phyloP scores from a whole-genome alignment of 192 early-diverging fungal species.

The Coemansia sp. region DNA sequence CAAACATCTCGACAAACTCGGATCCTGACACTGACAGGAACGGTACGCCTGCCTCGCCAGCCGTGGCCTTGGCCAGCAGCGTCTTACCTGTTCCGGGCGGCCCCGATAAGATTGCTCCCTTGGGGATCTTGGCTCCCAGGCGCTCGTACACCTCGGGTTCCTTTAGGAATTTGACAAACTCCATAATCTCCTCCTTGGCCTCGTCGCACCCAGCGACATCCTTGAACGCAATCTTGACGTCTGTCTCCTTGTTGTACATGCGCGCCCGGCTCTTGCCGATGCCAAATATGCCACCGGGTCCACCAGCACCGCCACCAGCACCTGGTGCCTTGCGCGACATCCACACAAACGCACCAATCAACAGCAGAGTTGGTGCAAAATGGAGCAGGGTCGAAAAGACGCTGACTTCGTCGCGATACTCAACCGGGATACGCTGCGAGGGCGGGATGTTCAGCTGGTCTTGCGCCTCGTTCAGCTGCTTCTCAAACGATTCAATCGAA shows the following conservation, averaged over 20 bases:
- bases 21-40: conserved; percentile 99
- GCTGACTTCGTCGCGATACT: conserved; percentile 83
- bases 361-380: conserved; percentile 88
- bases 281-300: conserved; percentile 87
- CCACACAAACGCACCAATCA: conserved; percentile 87
- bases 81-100: conserved; percentile 98
- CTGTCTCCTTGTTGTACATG: conserved; percentile 96
- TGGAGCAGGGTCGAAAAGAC: conserved; percentile 74
- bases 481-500: conserved; percentile 92
- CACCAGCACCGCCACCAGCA: conserved; percentile 61
- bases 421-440: conserved; percentile 87
- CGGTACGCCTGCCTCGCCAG: conserved; percentile 97
- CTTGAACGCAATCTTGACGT: conserved; percentile 94
- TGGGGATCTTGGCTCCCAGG: conserved; percentile 97
- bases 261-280: conserved; percentile 95
- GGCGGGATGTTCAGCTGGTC: conserved; percentile 88
- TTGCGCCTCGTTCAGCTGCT: conserved; percentile 86
- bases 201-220: conserved; percentile 99
- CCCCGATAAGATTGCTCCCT: conserved; percentile 93
- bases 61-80: conserved; percentile 98
- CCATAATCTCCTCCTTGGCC: conserved; percentile 99
- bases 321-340: conserved; percentile 79
- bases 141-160: conserved; percentile 88
- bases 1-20: conserved; percentile 99
- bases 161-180: conserved; percentile 99